Percentiles rank a stretch among this genome's conserved stretches.
phyloP scores from a whole-genome alignment of 1,139 yeast genomes.

The Kurtzmaniella quercitrusa region DNA sequence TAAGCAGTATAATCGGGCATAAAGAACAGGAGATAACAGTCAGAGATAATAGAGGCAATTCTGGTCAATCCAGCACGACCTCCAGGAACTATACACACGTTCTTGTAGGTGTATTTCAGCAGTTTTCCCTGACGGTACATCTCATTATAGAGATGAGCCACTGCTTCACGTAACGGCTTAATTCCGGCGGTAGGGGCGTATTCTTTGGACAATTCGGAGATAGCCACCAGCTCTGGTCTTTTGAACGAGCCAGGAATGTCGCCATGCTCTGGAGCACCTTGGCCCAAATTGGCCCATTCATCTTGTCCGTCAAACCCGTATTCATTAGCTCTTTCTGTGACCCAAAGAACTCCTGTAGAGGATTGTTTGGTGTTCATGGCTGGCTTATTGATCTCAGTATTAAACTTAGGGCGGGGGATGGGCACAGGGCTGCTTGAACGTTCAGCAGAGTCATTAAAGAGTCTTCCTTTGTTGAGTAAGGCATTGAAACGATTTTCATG shows the following conservation, averaged over 20 bases:
- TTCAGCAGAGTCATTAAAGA: slow-evolving; percentile 32
- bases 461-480: slow-evolving; percentile 8
- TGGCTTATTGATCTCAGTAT: slow-evolving; percentile 49
- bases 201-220: slow-evolving; percentile 53
- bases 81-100: slow-evolving; percentile 67
- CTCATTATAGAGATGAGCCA: slow-evolving; percentile 57
- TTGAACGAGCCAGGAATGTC: slow-evolving; percentile 60
- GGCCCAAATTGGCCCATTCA: slow-evolving; percentile 65
- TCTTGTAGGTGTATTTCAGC: slow-evolving; percentile 60
- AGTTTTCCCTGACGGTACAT: slow-evolving; percentile 48
- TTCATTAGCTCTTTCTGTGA: slow-evolving; percentile 61
- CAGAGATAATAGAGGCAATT: slow-evolving; percentile 61
- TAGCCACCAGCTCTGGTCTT: slow-evolving; percentile 49
- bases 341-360: slow-evolving; percentile 69
- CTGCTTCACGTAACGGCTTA: slow-evolving; percentile 55
- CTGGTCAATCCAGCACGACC: slow-evolving; percentile 68
- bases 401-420: slow-evolving; percentile 44
- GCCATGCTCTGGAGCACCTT: slow-evolving; percentile 70
- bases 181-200: slow-evolving; percentile 67
- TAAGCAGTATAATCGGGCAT: slow-evolving; percentile 69
- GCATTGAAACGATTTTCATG: slow-evolving; percentile 15
- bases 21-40: slow-evolving; percentile 60
- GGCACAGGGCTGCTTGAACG: slow-evolving; percentile 49
- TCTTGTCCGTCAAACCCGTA: slow-evolving; percentile 50
- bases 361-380: slow-evolving; percentile 61